Evolutionary conservation across 2,329 filamentous ascomycete genomes (phyloP), one percentile per base, ranked within the genome.

Genomic region (Botryotinia narcissicola): DNA sequence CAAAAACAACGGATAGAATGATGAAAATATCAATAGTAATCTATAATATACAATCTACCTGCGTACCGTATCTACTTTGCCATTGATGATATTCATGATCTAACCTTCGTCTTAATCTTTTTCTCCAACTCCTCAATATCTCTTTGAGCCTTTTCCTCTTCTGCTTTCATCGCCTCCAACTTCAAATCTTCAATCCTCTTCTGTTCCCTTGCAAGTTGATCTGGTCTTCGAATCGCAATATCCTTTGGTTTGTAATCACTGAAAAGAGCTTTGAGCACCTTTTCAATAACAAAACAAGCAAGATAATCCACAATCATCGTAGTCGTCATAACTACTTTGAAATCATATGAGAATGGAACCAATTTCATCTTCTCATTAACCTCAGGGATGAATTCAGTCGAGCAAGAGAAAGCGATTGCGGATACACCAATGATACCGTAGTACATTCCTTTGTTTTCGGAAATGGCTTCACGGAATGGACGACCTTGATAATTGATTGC

Each of bases 401-500:
- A 95, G 84, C 95, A 98, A 64, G 92, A 91, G 83, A 99, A 98
- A 9, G 96, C 95, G 44, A 99, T 93, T 60, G 87, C 94, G 0
- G 94, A 93, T 25, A 98, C 95, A 76, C 92, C 92, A 59, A 99
- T 85, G 73, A 99, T 94, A 74, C 96, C 96, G 87, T 93, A 99
- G 86, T 96, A 99, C 96, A 99, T 99, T 82, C 93, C 94, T 83
- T 91, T 92, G 86, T 99, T 99, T 73, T 81, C 96, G 8, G 92
- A 91, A 77, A 99, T 94, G 35, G 92, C 93, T 84, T 99, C 96
- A 74, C 96, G 93, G 92, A 99, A 99, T 20, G 96, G 96, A 16
- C 96, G 92, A 74, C 96, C 96, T 84, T 99, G 96, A 86, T 99
- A 99, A 86, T 99, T 99, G 86, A 99, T 97, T 75, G 96, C 95